A percentile compares a stretch with the other conserved stretches of the same genome.
These are phyloP conservation scores for Camellia japonica DNA, from an alignment of 148 eudicot species.

Conservation along the genomic window DNA sequence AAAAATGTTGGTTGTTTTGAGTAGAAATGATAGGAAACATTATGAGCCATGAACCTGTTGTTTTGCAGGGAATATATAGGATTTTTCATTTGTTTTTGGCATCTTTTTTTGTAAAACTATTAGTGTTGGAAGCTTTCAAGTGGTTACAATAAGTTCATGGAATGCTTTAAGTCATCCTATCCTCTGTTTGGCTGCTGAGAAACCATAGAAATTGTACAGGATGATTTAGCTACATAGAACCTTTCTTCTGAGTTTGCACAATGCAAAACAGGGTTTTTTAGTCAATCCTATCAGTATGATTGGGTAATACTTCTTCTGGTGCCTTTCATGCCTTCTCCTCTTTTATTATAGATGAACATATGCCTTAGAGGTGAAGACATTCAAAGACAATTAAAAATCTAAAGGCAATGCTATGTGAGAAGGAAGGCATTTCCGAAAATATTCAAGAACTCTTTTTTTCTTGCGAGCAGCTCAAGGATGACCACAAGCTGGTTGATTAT, in stretches of 20 bases:
- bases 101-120: no score
- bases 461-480: conserved; percentile 18
- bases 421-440: conserved; percentile 25
- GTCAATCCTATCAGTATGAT: background rate
- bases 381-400: conserved; percentile 12
- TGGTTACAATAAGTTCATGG: no score
- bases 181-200: no score
- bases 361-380: conserved; percentile 17
- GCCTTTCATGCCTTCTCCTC: background rate
- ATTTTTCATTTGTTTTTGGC: no score
- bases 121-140: no score
- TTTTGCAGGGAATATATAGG: no score
- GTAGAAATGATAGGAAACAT: no score
- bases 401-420: conserved; percentile 12
- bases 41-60: no score
- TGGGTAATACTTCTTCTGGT: background rate
- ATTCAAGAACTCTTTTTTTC: conserved; percentile 22
- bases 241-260: background rate
- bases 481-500: conserved; percentile 22
- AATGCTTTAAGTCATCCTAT: no score
- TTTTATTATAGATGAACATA: conserved; percentile 21
- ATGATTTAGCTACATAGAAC: background rate
- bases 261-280: background rate
- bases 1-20: no score
- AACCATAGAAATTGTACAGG: no score